These are phyloP conservation scores for Torulaspora maleeae DNA, from an alignment of 805 yeast genomes.

Conservation along the genomic window DNA sequence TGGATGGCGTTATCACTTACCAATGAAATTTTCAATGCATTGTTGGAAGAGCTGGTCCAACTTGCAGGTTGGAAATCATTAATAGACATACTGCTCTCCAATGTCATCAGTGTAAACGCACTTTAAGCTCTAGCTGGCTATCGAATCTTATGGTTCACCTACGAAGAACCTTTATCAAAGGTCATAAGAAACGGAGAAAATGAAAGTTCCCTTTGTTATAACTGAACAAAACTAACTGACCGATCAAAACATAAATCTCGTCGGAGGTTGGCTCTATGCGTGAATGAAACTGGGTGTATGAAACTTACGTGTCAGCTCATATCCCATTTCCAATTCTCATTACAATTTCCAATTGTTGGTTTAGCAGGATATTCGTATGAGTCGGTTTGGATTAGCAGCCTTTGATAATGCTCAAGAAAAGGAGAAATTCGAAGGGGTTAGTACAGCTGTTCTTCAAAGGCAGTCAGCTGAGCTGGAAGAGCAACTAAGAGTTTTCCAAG, in stretches of 20 bases:
- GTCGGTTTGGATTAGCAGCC: constrained; percentile 45
- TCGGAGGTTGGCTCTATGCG: too few species aligned
- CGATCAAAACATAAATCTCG: too few species aligned
- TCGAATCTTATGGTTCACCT: too few species aligned
- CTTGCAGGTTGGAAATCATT: constrained; percentile 51
- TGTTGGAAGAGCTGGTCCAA: constrained; percentile 75
- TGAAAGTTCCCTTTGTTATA: too few species aligned
- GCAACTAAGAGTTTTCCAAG: constrained; percentile 73
- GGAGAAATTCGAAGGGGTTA: constrained; percentile 16
- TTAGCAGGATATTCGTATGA: constrained; percentile 28
- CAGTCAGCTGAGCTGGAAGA: constrained; percentile 61
- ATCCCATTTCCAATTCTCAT: background rate
- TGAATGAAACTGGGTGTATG: background rate
- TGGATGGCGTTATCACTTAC: constrained; percentile 56
- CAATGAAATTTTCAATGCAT: constrained; percentile 54
- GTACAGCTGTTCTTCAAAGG: constrained; percentile 34
- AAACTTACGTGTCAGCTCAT: background rate
- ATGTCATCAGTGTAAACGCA: background rate
- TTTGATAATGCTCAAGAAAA: constrained; percentile 32
- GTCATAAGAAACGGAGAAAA: too few species aligned
- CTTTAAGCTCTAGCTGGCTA: background rate
- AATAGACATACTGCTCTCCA: constrained; percentile 19
- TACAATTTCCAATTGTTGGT: background rate
- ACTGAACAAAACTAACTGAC: too few species aligned
- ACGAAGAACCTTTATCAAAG: too few species aligned